phyloP scores from a whole-genome alignment of 192 early-diverging fungal genomes.

The Coemansia sp. region DNA sequence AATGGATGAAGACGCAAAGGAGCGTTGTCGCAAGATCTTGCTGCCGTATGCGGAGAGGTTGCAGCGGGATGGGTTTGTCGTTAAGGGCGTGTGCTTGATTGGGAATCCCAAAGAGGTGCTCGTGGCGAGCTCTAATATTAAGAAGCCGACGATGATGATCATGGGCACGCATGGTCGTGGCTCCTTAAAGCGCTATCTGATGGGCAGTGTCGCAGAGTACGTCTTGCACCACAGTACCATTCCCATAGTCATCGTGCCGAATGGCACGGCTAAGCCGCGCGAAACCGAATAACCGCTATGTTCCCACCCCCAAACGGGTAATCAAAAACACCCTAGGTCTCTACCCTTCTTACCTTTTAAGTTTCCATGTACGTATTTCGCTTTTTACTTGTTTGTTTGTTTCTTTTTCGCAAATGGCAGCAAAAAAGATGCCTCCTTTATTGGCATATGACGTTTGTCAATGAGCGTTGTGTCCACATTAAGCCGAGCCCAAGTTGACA shows the following conservation, averaged over 20 bases:
- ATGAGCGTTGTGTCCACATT: neutral
- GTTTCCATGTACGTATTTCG: conserved; percentile 8
- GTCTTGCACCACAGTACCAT: conserved; percentile 69
- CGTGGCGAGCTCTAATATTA: conserved; percentile 51
- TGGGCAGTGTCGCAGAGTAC: conserved; percentile 72
- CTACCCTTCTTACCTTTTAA: neutral
- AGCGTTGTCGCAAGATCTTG: conserved; percentile 47
- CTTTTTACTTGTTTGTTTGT: neutral
- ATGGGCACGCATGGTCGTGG: conserved; percentile 75
- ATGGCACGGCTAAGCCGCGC: conserved; percentile 30
- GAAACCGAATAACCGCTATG: conserved; percentile 24
- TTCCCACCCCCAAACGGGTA: neutral
- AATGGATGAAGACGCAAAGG: conserved; percentile 53
- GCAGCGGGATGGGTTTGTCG: conserved; percentile 55
- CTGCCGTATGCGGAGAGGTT: conserved; percentile 50
- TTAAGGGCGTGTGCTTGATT: conserved; percentile 56
- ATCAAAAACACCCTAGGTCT: neutral
- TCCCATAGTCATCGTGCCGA: conserved; percentile 70
- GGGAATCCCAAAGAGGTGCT: conserved; percentile 57
- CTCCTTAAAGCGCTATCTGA: conserved; percentile 66
- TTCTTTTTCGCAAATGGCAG: neutral
- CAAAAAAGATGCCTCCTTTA: neutral
- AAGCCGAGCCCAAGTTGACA: neutral
- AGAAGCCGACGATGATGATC: conserved; percentile 68
- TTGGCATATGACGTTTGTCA: conserved; percentile 1